phyloP scores from a whole-genome alignment of 2,329 filamentous ascomycete genomes.

The Pseudocercospora ulei region DNA sequence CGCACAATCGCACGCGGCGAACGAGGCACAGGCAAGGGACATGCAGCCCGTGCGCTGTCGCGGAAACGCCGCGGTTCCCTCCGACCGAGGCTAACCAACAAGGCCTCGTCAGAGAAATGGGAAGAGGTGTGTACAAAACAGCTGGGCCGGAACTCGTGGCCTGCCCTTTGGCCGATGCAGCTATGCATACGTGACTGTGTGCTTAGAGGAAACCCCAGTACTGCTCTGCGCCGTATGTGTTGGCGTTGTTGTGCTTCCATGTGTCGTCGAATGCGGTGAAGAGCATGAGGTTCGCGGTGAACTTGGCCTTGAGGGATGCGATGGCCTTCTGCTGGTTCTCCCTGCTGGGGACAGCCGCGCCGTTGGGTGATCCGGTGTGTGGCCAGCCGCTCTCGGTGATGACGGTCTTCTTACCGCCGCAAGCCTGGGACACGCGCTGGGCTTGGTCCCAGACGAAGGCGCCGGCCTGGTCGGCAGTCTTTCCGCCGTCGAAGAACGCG shows the following conservation, averaged over 20 bases:
- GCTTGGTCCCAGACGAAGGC: slow-evolving; percentile 54
- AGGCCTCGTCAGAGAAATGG: slow-evolving; percentile 1
- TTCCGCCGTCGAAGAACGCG: slow-evolving; percentile 66
- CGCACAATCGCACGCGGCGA: too few relatives aligned
- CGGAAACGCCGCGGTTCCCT: too few relatives aligned
- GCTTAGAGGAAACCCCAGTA: slow-evolving; percentile 50
- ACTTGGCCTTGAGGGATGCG: slow-evolving; percentile 52
- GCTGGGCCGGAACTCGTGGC: slow-evolving; percentile 5
- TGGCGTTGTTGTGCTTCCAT: slow-evolving; percentile 60
- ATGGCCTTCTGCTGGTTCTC: slow-evolving; percentile 59
- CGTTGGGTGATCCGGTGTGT: slow-evolving; percentile 55
- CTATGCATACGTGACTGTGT: slow-evolving; percentile 8
- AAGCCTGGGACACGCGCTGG: slow-evolving; percentile 41
- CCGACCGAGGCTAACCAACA: too few relatives aligned
- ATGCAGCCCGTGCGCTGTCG: too few relatives aligned
- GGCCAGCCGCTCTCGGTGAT: slow-evolving; percentile 85
- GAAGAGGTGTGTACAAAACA: slow-evolving; percentile 6
- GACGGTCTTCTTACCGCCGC: slow-evolving; percentile 53
- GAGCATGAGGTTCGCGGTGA: slow-evolving; percentile 54
- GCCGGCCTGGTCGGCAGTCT: slow-evolving; percentile 53
- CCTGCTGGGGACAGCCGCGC: slow-evolving; percentile 57
- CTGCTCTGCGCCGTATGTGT: slow-evolving; percentile 61
- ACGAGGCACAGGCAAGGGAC: too few relatives aligned
- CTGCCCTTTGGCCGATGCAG: slow-evolving; percentile 2
- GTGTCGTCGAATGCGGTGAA: slow-evolving; percentile 71